Conservation (phyloP, 805 yeast species). For the Saccharomycopsis javanensis region DNA sequence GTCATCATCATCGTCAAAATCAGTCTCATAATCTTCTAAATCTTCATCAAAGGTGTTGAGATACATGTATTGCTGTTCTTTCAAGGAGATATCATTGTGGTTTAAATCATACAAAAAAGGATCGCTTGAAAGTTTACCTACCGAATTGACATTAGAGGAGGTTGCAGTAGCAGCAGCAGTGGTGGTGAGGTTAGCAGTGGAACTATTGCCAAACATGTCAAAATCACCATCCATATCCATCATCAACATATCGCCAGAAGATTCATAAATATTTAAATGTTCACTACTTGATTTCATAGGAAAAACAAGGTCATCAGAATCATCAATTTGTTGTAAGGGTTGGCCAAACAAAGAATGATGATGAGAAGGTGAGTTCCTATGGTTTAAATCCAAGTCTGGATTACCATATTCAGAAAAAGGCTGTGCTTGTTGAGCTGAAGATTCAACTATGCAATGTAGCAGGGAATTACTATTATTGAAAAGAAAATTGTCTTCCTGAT, state of each 20-base stretch:
- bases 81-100: neutral
- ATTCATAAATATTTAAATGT: neutral
- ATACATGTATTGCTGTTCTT: neutral
- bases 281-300: neutral
- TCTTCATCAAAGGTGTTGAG: conserved; percentile 14
- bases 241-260: neutral
- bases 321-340: neutral
- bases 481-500: conserved; percentile 12
- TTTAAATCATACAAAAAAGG: neutral
- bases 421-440: conserved; percentile 12
- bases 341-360: neutral
- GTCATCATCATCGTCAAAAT: conserved; percentile 28
- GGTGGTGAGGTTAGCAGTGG: no score
- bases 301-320: neutral
- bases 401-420: conserved; percentile 35
- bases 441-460: neutral
- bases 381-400: conserved; percentile 26
- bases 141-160: neutral
- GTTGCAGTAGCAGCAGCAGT: no score
- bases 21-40: conserved; percentile 16
- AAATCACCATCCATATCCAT: conserved; percentile 1
- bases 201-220: neutral
- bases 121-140: neutral
- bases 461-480: conserved; percentile 19
- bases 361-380: neutral